These are phyloP conservation scores for Diutina siamensis DNA, from an alignment of 1,139 yeast species.

Conservation along the genomic window DNA sequence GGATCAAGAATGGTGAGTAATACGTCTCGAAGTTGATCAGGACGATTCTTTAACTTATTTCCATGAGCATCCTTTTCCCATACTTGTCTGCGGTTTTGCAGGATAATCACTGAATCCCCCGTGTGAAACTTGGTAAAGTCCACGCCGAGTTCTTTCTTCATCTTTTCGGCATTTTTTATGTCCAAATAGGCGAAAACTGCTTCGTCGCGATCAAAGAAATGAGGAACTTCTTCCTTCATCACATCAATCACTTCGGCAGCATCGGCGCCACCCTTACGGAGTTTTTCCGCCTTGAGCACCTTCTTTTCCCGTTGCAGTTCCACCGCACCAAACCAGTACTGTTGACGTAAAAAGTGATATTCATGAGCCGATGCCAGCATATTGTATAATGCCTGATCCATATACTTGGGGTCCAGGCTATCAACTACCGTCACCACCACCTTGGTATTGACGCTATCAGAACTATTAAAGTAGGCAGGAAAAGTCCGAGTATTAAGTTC, in stretches of 20 bases:
- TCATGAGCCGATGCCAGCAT: slow-evolving; percentile 43
- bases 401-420: slow-evolving; percentile 17
- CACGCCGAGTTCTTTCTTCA: background rate
- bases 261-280: slow-evolving; percentile 33
- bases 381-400: slow-evolving; percentile 28
- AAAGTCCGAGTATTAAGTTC: slow-evolving; percentile 35
- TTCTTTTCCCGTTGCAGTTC: slow-evolving; percentile 30
- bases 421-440: slow-evolving; percentile 40
- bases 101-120: slow-evolving; percentile 8
- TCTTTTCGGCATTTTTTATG: slow-evolving; percentile 11
- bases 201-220: slow-evolving; percentile 30
- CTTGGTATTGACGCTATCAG: slow-evolving; percentile 20
- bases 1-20: slow-evolving; percentile 25
- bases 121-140: background rate
- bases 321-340: slow-evolving; percentile 30
- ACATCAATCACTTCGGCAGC: slow-evolving; percentile 30
- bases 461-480: slow-evolving; percentile 24
- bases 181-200: slow-evolving; percentile 44
- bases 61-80: slow-evolving; percentile 25
- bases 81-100: slow-evolving; percentile 18
- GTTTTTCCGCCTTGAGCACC: slow-evolving; percentile 24
- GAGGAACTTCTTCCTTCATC: slow-evolving; percentile 39
- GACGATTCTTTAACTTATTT: slow-evolving; percentile 18
- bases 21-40: slow-evolving; percentile 17
- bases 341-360: slow-evolving; percentile 34